phyloP scores from a whole-genome alignment of 2,329 filamentous ascomycete genomes.

The Didymosphaeria variabile region DNA sequence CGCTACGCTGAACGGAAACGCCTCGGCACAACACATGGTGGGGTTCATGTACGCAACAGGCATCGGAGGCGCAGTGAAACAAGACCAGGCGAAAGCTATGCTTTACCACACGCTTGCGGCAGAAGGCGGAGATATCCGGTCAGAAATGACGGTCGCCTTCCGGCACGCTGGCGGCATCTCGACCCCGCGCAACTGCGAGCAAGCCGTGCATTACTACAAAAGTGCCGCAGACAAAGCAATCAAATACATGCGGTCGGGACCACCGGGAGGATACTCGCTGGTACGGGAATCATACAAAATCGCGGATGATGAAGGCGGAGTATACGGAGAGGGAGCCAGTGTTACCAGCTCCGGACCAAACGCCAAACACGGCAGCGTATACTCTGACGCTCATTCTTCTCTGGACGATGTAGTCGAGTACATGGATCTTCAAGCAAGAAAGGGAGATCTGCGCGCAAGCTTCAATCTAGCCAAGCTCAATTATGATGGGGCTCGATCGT shows the following conservation, averaged over 20 bases:
- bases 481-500: conserved; percentile 82
- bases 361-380: conserved; percentile 75
- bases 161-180: conserved; percentile 87
- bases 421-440: conserved; percentile 86
- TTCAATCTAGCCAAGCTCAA: conserved; percentile 86
- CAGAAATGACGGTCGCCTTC: conserved; percentile 93
- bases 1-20: conserved; percentile 80
- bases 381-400: conserved; percentile 83
- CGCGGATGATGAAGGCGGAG: conserved; percentile 88
- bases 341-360: conserved; percentile 86
- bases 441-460: conserved; percentile 87
- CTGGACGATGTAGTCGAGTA: conserved; percentile 96
- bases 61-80: conserved; percentile 79
- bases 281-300: conserved; percentile 82
- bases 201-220: conserved; percentile 88
- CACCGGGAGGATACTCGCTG: conserved; percentile 85
- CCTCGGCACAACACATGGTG: conserved; percentile 93
- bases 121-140: conserved; percentile 79
- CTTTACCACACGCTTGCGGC: conserved; percentile 96
- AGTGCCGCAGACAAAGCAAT: conserved; percentile 93
- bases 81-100: conserved; percentile 89
- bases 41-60: conserved; percentile 96
- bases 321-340: conserved; percentile 95
- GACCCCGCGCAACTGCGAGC: conserved; percentile 84
- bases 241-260: conserved; percentile 84